A percentile compares a stretch with the other conserved stretches of the same genome.
phyloP scores from a whole-genome alignment of 257 asterid species.

The Petunia secreta region DNA sequence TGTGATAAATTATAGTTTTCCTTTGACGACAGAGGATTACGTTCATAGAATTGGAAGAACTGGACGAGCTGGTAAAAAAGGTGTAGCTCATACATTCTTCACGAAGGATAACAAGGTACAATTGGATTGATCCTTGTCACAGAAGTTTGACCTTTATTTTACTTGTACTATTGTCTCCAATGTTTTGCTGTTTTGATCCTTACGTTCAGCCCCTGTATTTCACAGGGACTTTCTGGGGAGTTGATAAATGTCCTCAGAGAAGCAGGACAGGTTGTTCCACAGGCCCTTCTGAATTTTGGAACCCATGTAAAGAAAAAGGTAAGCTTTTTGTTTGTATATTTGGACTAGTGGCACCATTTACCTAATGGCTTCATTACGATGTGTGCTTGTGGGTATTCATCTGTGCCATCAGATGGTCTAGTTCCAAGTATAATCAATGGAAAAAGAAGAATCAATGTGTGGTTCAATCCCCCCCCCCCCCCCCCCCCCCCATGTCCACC shows the following conservation, averaged over 20 bases:
- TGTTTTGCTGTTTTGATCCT: constrained; percentile 12
- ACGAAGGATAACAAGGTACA: constrained; percentile 91
- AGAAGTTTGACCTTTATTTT: background rate
- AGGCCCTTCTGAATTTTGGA: constrained; percentile 79
- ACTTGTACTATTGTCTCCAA: background rate
- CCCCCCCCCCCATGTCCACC: too few species aligned
- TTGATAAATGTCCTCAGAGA: constrained; percentile 90
- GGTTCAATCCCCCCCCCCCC: too few species aligned
- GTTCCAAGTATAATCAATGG: background rate
- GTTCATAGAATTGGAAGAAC: constrained; percentile 99
- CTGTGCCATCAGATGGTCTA: background rate
- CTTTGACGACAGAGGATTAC: constrained; percentile 94
- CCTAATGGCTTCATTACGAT: background rate
- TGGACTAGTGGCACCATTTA: background rate
- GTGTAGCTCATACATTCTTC: constrained; percentile 99
- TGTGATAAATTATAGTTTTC: constrained; percentile 95
- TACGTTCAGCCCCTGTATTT: constrained; percentile 18
- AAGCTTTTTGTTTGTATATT: constrained; percentile 20
- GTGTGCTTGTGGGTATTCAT: background rate
- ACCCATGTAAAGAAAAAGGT: constrained; percentile 99
- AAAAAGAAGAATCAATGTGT: background rate
- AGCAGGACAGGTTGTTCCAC: constrained; percentile 91
- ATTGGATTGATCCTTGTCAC: background rate
- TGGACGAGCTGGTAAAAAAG: constrained; percentile 98
- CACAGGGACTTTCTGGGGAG: constrained; percentile 93